These are phyloP conservation scores for Beauveria scarabaeidicola DNA, from an alignment of 2,329 filamentous ascomycete genomes.

Conservation along the genomic window DNA sequence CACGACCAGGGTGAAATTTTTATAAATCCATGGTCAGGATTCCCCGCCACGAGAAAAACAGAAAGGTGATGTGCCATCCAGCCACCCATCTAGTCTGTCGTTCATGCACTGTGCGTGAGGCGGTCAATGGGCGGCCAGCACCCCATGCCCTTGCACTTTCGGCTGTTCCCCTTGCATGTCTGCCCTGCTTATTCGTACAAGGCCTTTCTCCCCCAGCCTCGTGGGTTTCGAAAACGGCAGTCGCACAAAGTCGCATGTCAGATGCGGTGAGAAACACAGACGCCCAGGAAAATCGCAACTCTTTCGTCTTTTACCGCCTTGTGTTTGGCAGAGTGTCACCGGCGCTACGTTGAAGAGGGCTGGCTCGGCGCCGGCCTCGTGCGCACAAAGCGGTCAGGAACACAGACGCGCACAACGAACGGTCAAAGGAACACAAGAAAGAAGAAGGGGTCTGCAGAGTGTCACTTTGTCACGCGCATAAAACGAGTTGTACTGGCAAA, in stretches of 20 bases:
- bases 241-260: neutral
- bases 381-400: slow-evolving; percentile 2
- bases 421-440: slow-evolving; percentile 1
- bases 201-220: neutral
- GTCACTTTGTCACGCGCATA: neutral
- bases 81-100: slow-evolving; percentile 3
- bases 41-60: slow-evolving; percentile 4
- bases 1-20: neutral
- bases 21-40: neutral
- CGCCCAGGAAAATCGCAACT: neutral
- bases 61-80: neutral
- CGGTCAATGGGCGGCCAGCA: slow-evolving; percentile 7
- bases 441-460: neutral
- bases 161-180: neutral
- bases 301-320: slow-evolving; percentile 5
- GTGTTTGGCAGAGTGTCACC: neutral
- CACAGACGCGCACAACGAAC: neutral
- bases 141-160: neutral
- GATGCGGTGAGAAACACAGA: slow-evolving; percentile 1
- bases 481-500: neutral
- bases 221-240: neutral
- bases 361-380: neutral
- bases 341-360: neutral
- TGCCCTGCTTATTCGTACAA: neutral
- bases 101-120: slow-evolving; percentile 9